phyloP scores from a whole-genome alignment of 2,329 filamentous ascomycete species.

The Fusarium anguioides region DNA sequence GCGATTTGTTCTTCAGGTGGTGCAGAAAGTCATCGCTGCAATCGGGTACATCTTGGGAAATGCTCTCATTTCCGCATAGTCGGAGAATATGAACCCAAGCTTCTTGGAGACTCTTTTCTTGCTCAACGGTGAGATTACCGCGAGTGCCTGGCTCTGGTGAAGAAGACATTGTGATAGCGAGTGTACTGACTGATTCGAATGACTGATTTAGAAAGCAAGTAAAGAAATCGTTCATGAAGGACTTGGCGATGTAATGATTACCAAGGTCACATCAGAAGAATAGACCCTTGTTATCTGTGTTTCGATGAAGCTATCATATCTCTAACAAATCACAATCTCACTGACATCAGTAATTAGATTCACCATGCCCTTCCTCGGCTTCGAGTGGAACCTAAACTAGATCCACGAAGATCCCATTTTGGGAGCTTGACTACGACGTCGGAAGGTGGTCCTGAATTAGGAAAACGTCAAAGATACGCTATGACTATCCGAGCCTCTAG shows the following conservation, averaged over 20 bases:
- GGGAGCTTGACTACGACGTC: conserved; percentile 1
- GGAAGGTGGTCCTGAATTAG: conserved; percentile 35
- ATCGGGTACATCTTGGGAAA: not conserved
- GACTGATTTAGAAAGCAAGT: not conserved
- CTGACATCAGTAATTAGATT: not conserved
- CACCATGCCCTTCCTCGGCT: not conserved
- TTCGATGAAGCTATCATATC: not conserved
- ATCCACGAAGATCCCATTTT: not conserved
- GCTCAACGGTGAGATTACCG: conserved; percentile 31
- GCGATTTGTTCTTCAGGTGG: conserved; percentile 20
- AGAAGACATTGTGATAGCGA: conserved; percentile 24
- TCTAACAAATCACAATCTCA: not conserved
- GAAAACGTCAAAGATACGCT: conserved; percentile 1
- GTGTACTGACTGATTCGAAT: conserved; percentile 11
- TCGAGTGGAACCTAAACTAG: not conserved
- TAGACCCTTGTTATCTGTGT: conserved; percentile 8
- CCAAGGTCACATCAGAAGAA: not conserved
- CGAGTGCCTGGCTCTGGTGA: conserved; percentile 27
- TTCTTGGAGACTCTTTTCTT: conserved; percentile 28
- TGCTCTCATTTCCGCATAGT: conserved; percentile 12
- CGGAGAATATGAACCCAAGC: conserved; percentile 37
- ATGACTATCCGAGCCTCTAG: not conserved
- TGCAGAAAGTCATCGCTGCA: conserved; percentile 8
- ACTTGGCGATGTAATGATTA: not conserved
- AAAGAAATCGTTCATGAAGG: conserved; percentile 4